Base-by-base conservation (phyloP, 305 asterid species). In the Solanum aculeatissimum region DNA sequence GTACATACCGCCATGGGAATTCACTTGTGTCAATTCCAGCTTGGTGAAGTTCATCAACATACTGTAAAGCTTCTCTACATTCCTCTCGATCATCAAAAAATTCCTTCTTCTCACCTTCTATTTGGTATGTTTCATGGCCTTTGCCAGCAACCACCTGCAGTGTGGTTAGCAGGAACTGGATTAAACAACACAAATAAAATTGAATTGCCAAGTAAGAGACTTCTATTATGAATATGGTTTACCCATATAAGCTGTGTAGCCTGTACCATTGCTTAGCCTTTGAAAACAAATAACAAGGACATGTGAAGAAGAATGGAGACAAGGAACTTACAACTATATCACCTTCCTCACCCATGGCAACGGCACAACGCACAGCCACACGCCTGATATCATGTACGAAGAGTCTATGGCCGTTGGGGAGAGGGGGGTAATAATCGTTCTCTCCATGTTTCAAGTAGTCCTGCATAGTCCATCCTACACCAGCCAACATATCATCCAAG, bases 321-420 rank as follows among this genome's bases (percentile, higher is more conserved):
- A 38, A 8, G 40, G 84, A 86, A 93, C 98, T 90, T 93, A 95
- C 99, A 88, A 97, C 98, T 80, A 95, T 85, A 85, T 97, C 98
- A 66, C 99, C 99, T 89, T 97, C 99, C 94, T 97, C 98, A 10
- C 98, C 99, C 99, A 97, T 96, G 66, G 99, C 99, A 79, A 97
- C 97, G 68, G 97, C 99, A 90, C 98, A 97, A 53, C 99, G 92
- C 77, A 97, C 99, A 66, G 98, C 98, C 79, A 97, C 99, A 29
- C 95, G 93, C 89, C 99, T 92, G 81, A 97, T 97, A 87, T 97
- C 98, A 84, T 97, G 98, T 87, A 97, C 85, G 89, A 97, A 97
- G 38, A 97, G 90, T 86, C 98, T 90, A 80, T 97, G 96, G 27
- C 98, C 99, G 82, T 92, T 97, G 40, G 96, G 84, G 81, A 97